Base-by-base conservation (phyloP, 1,284 basidiomycete genomes). In the Cystobasidium sp. region DNA sequence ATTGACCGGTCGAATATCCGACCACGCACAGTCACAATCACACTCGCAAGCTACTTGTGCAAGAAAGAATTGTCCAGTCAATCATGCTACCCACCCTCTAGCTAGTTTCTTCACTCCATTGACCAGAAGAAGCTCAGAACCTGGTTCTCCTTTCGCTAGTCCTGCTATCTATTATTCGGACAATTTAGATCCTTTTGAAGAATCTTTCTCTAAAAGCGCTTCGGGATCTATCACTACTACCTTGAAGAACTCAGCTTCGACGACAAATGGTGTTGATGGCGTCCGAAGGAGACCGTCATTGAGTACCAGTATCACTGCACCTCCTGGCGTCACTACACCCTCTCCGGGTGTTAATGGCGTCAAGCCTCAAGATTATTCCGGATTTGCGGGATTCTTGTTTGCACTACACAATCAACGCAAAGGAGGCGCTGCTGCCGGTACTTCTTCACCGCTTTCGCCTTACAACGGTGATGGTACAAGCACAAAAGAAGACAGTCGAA, bases 361-460 rank as follows among this genome's bases (percentile, higher is more conserved):
- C n/a, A 62, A 59, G 39, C 49, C 63, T 1, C 62, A 65, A 56
- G 70, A 73, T 51, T 59, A 73, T 59, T 59, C 70, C 39, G 70
- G 70, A 61, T 73, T 73, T 22, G 63, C 62, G n/a, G 63, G 70
- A 22, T 73, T 73, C 43, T 51, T 73, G 14, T 73, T 66, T 20
- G 62, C 70, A 14, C 53, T 62, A 39, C 63, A 73, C 62, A 73
- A 65, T 65, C 70, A 51, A 22, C 8, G 43, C 2, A 59, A 59
- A 24, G 37, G 14, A 12, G 43, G n/a, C 55, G 53, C 53, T 22
- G 31, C 46, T 6, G 56, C 46, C 55, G 24, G 39, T 2, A 20
- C 18, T 22, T 24, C 53, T 1, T 43, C 53, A 6, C 8, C 39
- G 10, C 7, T 4, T 53, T 55, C 64, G 14, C 14, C 12, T 5